Conservation (phyloP, 306 rosid genomes). For the Argentina anserina region DNA sequence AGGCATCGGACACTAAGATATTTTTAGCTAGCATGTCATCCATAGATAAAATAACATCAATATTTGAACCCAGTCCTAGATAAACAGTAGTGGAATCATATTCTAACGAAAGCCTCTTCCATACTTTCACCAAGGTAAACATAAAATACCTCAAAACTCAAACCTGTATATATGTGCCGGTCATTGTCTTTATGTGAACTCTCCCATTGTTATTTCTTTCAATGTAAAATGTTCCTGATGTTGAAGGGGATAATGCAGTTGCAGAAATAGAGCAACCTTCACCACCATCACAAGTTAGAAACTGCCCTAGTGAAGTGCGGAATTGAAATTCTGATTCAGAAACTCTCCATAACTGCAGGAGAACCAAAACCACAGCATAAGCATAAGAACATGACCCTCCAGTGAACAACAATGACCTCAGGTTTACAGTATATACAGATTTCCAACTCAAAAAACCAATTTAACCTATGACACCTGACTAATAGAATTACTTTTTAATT, state of each 20-base stretch:
- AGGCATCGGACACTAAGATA: constrained; percentile 1
- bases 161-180: constrained; percentile 73
- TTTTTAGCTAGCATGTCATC: constrained; percentile 14
- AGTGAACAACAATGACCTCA: background rate
- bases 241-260: constrained; percentile 49
- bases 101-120: too few relatives aligned
- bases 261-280: constrained; percentile 60
- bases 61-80: background rate
- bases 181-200: constrained; percentile 61
- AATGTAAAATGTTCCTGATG: constrained; percentile 52
- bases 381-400: background rate
- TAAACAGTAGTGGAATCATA: background rate
- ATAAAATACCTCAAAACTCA: constrained; percentile 7
- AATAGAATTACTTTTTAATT: background rate
- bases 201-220: constrained; percentile 50
- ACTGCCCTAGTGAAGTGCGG: constrained; percentile 61
- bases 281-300: constrained; percentile 63
- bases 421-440: background rate
- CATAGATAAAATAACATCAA: background rate
- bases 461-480: background rate
- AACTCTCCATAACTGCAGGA: constrained; percentile 75
- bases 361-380: constrained; percentile 5
- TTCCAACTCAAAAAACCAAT: background rate
- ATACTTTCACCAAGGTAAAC: too few relatives aligned
- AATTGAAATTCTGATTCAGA: constrained; percentile 68